These are phyloP conservation scores for Phalaenopsis hybrid DNA, from an alignment of 116 monocot species.

Conservation along the genomic window DNA sequence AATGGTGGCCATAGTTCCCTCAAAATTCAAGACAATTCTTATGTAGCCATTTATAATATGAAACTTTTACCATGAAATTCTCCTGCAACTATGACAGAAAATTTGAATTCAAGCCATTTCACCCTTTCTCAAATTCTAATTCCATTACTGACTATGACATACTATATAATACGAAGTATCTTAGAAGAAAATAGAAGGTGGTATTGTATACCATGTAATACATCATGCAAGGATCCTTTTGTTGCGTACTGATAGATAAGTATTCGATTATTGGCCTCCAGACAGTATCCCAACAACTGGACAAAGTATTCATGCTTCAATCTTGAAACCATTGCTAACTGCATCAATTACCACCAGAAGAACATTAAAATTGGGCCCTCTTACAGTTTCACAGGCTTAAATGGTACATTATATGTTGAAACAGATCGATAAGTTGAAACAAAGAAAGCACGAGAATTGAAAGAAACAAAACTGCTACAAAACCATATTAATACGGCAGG, in stretches of 20 bases:
- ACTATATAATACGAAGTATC: not conserved
- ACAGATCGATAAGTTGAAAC: not conserved
- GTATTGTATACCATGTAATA: conserved; percentile 53
- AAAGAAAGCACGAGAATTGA: not conserved
- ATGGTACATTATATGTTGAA: too few relatives aligned
- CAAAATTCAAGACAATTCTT: too few relatives aligned
- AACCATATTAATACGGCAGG: too few relatives aligned
- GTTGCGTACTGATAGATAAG: conserved; percentile 67
- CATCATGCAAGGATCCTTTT: conserved; percentile 77
- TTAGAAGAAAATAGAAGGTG: not conserved
- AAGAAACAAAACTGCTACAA: too few relatives aligned
- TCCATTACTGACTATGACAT: not conserved
- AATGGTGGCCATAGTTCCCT: too few relatives aligned
- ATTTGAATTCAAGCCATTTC: too few relatives aligned
- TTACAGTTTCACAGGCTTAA: too few relatives aligned
- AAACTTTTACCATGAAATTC: too few relatives aligned
- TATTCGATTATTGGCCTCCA: conserved; percentile 63
- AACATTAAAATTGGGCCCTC: not conserved
- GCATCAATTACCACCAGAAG: not conserved
- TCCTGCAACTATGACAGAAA: too few relatives aligned
- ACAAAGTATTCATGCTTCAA: conserved; percentile 64
- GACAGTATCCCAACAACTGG: conserved; percentile 63
- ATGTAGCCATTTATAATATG: too few relatives aligned
- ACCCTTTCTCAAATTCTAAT: too few relatives aligned
- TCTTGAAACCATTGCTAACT: conserved; percentile 67